phyloP scores from a whole-genome alignment of 441 rosid species.

The Adansonia madagascariensis region DNA sequence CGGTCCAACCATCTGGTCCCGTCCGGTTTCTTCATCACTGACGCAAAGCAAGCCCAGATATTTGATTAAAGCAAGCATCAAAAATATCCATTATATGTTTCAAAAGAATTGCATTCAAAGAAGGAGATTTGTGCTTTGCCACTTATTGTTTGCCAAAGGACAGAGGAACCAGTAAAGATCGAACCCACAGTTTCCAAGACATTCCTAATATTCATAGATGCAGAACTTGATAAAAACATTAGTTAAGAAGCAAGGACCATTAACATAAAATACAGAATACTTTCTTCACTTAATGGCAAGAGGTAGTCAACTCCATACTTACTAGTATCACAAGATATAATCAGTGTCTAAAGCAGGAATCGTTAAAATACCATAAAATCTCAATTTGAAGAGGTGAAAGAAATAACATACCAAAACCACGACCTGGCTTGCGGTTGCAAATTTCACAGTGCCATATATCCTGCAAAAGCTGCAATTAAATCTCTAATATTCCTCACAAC shows the following conservation, averaged over 20 bases:
- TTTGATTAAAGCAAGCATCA: conserved; percentile 7
- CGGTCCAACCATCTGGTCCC: too few relatives aligned
- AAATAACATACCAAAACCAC: conserved; percentile 50
- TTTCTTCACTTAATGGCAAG: conserved; percentile 15
- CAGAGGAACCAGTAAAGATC: neutral
- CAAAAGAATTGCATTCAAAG: conserved; percentile 11
- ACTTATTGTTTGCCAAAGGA: conserved; percentile 9
- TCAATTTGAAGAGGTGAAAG: conserved; percentile 8
- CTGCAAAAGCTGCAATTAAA: conserved; percentile 34
- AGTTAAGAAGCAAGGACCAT: conserved; percentile 3
- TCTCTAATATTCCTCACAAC: conserved; percentile 21
- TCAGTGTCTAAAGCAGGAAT: neutral
- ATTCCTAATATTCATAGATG: neutral
- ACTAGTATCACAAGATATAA: neutral
- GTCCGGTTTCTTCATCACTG: too few relatives aligned
- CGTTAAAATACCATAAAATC: neutral
- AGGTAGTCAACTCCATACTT: conserved; percentile 12
- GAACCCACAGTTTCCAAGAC: neutral
- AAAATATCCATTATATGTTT: conserved; percentile 1
- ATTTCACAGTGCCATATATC: conserved; percentile 55
- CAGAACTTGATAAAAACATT: conserved; percentile 3
- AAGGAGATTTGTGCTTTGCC: neutral
- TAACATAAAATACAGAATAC: conserved; percentile 6
- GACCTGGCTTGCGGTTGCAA: conserved; percentile 51
- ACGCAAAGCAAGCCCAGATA: neutral